Evolutionary conservation across 208 protist genomes (phyloP).

Genomic region (Leishmania gerbilli): DNA sequence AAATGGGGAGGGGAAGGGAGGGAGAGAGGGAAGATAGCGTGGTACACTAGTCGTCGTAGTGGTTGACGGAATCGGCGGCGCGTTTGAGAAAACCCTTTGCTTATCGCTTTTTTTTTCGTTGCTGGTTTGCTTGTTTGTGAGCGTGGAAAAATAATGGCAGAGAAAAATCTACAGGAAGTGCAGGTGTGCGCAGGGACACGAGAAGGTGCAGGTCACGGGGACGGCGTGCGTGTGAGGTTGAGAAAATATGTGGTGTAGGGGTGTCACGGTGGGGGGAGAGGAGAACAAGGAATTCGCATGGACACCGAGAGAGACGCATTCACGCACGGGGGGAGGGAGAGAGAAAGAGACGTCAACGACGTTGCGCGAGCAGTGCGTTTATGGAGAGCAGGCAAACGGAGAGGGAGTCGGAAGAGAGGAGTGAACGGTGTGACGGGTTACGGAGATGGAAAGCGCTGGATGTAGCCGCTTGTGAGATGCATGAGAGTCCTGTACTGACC

Average conservation of each 20-base stretch:
- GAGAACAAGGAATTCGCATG: background rate
- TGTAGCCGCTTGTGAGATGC: background rate
- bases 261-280: background rate
- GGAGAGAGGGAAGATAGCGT: background rate
- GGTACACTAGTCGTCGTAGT: background rate
- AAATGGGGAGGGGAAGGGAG: background rate
- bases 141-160: background rate
- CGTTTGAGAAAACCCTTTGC: slow-evolving; percentile 5
- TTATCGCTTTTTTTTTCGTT: background rate
- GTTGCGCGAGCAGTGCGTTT: background rate
- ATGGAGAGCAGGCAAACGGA: background rate
- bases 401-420: background rate
- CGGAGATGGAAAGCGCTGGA: background rate
- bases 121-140: background rate
- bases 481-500: background rate
- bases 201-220: background rate
- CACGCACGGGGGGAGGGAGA: too few species aligned
- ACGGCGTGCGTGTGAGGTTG: background rate
- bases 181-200: background rate
- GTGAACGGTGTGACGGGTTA: background rate
- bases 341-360: background rate
- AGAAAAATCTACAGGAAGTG: background rate
- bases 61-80: background rate
- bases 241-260: background rate
- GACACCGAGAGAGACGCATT: background rate